Conservation (phyloP, 805 yeast species). For the Yamadazyma ubonensis region DNA sequence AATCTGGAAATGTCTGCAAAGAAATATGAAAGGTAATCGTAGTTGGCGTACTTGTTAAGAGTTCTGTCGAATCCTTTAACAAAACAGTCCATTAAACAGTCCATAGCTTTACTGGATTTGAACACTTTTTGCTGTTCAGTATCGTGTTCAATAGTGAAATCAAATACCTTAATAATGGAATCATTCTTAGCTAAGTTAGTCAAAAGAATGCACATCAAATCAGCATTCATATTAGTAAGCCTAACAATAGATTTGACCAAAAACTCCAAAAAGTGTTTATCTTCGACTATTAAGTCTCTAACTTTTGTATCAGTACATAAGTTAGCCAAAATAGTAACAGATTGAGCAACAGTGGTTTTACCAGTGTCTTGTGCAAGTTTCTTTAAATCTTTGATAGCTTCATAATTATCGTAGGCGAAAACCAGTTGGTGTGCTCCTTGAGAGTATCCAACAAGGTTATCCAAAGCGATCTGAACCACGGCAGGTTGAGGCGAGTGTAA, state of each 20-base stretch:
- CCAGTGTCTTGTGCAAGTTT: slow-evolving; percentile 51
- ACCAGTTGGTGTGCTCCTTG: slow-evolving; percentile 64
- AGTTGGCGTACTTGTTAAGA: slow-evolving; percentile 70
- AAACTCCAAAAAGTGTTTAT: slow-evolving; percentile 52
- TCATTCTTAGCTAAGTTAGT: slow-evolving; percentile 85
- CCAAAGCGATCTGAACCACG: slow-evolving; percentile 80
- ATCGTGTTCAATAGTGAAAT: slow-evolving; percentile 28
- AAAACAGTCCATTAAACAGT: slow-evolving; percentile 83
- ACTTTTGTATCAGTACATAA: slow-evolving; percentile 69
- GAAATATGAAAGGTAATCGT: slow-evolving; percentile 80
- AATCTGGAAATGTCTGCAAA: slow-evolving; percentile 89
- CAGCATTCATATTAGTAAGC: slow-evolving; percentile 65
- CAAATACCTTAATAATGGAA: slow-evolving; percentile 53
- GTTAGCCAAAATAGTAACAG: slow-evolving; percentile 80
- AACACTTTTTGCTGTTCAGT: slow-evolving; percentile 46
- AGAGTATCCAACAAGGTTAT: slow-evolving; percentile 78
- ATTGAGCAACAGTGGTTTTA: slow-evolving; percentile 55
- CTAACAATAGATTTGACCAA: slow-evolving; percentile 52
- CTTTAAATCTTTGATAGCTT: slow-evolving; percentile 73
- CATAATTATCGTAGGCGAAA: slow-evolving; percentile 67
- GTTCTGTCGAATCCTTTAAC: slow-evolving; percentile 78
- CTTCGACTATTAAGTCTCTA: slow-evolving; percentile 65
- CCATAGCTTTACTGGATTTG: slow-evolving; percentile 59
- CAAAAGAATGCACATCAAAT: slow-evolving; percentile 77
- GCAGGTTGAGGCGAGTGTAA: slow-evolving; percentile 79